Conservation (phyloP, 768 basidiomycete genomes). For the Lactifluus rugatus region DNA sequence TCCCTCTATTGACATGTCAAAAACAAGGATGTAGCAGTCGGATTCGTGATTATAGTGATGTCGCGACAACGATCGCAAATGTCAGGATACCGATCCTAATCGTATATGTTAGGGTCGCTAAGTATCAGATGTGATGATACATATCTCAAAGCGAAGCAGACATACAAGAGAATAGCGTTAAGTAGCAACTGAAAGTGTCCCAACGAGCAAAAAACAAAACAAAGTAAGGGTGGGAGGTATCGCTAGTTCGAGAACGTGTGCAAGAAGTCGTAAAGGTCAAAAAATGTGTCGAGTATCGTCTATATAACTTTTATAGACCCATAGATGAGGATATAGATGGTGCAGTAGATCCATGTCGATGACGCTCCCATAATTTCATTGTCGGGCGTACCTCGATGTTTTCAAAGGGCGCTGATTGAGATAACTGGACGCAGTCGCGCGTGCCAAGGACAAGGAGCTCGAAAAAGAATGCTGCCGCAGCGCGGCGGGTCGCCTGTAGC, state of each 20-base stretch:
- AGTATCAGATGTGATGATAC: background rate
- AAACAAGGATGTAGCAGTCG: too few species aligned
- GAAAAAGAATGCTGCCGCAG: constrained; percentile 95
- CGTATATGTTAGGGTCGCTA: too few species aligned
- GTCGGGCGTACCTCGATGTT: constrained; percentile 81
- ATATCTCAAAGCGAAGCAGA: background rate
- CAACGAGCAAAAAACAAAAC: constrained; percentile 7
- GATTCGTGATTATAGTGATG: too few species aligned
- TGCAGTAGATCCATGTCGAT: constrained; percentile 35
- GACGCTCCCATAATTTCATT: constrained; percentile 76
- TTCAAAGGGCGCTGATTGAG: constrained; percentile 65
- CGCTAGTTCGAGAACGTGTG: background rate
- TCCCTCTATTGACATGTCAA: too few species aligned
- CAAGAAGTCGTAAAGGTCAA: background rate
- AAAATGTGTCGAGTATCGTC: background rate
- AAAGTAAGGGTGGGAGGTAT: constrained; percentile 5
- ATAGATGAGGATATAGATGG: constrained; percentile 40
- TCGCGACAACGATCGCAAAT: too few species aligned
- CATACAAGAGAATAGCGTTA: constrained; percentile 10
- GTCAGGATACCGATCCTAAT: too few species aligned
- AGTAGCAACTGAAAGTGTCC: constrained; percentile 3
- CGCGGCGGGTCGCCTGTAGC: constrained; percentile 72
- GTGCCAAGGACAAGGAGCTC: constrained; percentile 92
- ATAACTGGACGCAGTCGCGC: constrained; percentile 77
- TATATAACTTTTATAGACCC: constrained; percentile 24